Evolutionary conservation across 805 yeast genomes (phyloP).

Genomic region (Nakazawaea ernobii): DNA sequence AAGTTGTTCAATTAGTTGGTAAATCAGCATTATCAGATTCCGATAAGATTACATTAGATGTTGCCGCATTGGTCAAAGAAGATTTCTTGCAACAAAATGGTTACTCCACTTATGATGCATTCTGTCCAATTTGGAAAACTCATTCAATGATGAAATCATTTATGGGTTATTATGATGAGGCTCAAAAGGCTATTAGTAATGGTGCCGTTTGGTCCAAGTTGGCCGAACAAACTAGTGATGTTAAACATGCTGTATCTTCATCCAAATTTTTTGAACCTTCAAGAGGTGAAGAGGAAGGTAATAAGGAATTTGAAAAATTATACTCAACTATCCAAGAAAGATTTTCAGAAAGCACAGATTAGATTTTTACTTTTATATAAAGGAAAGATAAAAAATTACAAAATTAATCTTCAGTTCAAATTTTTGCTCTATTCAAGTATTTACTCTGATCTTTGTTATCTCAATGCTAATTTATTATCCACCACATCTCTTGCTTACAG

Average conservation of each 20-base stretch:
- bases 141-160: conserved; percentile 97
- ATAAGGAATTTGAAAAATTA: conserved; percentile 71
- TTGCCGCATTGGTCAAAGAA: conserved; percentile 85
- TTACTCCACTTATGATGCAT: conserved; percentile 95
- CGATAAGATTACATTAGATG: conserved; percentile 95
- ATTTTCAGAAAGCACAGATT: conserved; percentile 94
- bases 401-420: background rate
- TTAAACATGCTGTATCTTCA: conserved; percentile 89
- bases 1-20: conserved; percentile 98
- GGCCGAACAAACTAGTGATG: conserved; percentile 82
- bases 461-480: too few relatives aligned
- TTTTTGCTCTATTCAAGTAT: background rate
- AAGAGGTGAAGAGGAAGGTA: conserved; percentile 76
- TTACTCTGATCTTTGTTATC: too few relatives aligned
- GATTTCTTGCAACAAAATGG: conserved; percentile 99
- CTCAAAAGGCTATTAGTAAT: conserved; percentile 90
- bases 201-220: conserved; percentile 95
- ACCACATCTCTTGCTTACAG: too few relatives aligned
- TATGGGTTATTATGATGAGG: conserved; percentile 88
- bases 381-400: conserved; percentile 5
- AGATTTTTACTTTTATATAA: conserved; percentile 14
- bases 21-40: conserved; percentile 95
- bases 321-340: conserved; percentile 74
- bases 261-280: conserved; percentile 96
- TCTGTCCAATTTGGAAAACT: conserved; percentile 99